Evolutionary conservation across 495 filamentous ascomycete genomes (phyloP).

Genomic region (Astrocystis sublimbata): DNA sequence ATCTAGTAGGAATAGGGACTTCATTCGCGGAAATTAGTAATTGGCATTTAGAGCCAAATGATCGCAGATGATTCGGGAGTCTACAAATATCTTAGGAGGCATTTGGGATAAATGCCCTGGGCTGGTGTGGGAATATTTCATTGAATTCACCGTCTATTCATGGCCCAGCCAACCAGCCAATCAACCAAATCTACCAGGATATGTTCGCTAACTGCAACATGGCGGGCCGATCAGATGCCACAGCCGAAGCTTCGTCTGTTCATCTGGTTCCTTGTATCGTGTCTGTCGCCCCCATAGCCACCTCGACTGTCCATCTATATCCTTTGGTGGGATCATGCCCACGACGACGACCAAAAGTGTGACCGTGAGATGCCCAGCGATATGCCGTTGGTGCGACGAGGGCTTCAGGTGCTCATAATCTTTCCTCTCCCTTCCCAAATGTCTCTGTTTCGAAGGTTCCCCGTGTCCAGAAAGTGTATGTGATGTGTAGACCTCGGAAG

Average conservation of each 20-base stretch:
- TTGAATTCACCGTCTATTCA: conserved; percentile 1
- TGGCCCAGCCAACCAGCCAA: background rate
- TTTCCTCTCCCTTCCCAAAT: background rate
- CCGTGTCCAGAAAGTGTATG: background rate
- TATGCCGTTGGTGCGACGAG: background rate
- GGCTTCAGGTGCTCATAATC: background rate
- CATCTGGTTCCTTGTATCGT: background rate
- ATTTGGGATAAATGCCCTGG: background rate
- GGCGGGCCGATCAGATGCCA: background rate
- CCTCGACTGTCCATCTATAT: background rate
- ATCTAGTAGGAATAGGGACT: too few relatives aligned
- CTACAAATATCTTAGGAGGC: too few relatives aligned
- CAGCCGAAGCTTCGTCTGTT: too few relatives aligned
- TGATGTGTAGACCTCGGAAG: background rate
- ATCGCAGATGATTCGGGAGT: too few relatives aligned
- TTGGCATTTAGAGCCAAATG: too few relatives aligned
- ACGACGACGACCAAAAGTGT: too few relatives aligned
- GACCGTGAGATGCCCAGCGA: too few relatives aligned
- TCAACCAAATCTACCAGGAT: conserved; percentile 2
- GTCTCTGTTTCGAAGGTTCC: background rate
- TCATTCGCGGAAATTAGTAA: too few relatives aligned
- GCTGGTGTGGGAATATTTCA: background rate
- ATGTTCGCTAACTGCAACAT: background rate
- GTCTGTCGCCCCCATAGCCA: background rate
- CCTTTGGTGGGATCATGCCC: too few relatives aligned